Evolutionary conservation across 1,284 basidiomycete genomes (phyloP).

Genomic region (Austroboletus novae-zelandiae): DNA sequence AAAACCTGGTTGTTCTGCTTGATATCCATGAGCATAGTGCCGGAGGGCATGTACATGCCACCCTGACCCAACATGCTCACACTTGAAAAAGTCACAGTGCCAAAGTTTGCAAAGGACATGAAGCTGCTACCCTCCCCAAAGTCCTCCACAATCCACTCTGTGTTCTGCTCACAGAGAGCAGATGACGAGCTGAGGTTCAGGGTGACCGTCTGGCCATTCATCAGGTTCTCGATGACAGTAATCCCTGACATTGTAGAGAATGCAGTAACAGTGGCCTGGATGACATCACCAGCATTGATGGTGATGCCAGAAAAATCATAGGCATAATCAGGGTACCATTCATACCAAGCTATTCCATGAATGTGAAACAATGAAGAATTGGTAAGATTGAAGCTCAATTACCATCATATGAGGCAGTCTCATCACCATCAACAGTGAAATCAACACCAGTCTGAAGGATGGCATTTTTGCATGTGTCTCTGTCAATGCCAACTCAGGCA

Average conservation of each 20-base stretch:
- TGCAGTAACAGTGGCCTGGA: not conserved
- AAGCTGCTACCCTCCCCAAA: not conserved
- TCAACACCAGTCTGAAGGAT: too few species aligned
- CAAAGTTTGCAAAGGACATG: constrained; percentile 17
- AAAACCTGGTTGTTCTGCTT: constrained; percentile 10
- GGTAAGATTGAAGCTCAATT: not conserved
- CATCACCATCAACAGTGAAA: not conserved
- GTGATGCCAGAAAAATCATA: not conserved
- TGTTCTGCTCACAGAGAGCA: constrained; percentile 8
- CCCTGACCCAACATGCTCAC: constrained; percentile 12
- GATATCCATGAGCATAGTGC: constrained; percentile 15
- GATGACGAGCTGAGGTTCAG: constrained; percentile 2
- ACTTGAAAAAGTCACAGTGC: constrained; percentile 15
- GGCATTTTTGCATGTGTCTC: not conserved
- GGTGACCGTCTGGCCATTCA: constrained; percentile 6
- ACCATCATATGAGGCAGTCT: not conserved
- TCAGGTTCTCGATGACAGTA: constrained; percentile 16
- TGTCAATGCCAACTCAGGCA: not conserved
- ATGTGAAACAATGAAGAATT: not conserved
- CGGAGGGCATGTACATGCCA: constrained; percentile 12
- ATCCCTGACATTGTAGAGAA: not conserved
- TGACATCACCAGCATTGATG: too few species aligned
- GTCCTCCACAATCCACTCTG: constrained; percentile 29
- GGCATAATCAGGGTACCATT: not conserved
- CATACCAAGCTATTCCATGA: not conserved